Evolutionary conservation across 306 rosid genomes (phyloP).

Genomic region (Sophora flavescens): DNA sequence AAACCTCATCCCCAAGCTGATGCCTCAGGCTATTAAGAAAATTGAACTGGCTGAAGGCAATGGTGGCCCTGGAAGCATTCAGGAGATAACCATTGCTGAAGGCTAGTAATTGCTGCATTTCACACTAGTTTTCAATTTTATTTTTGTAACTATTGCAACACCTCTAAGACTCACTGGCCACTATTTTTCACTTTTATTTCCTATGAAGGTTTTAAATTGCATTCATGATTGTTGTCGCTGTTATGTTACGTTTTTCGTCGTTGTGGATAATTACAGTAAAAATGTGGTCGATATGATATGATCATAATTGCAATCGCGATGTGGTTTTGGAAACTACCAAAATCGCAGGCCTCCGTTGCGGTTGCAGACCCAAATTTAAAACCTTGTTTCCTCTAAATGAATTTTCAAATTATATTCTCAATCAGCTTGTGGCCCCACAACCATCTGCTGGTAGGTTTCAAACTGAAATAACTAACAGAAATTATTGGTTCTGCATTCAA

Average conservation of each 20-base stretch:
- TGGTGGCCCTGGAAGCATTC: constrained; percentile 77
- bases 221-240: too few species aligned
- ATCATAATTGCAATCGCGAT: too few species aligned
- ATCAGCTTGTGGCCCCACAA: background rate
- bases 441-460: too few species aligned
- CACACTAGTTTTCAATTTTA: background rate
- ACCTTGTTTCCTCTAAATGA: background rate
- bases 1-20: constrained; percentile 62
- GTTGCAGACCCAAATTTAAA: too few species aligned
- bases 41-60: constrained; percentile 65
- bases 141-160: background rate
- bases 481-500: constrained; percentile 5
- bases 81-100: constrained; percentile 59
- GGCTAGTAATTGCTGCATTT: constrained; percentile 48
- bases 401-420: background rate
- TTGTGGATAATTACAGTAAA: too few species aligned
- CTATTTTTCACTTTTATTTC: background rate
- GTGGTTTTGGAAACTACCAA: too few species aligned
- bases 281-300: too few species aligned
- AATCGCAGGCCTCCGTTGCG: too few species aligned
- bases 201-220: too few species aligned
- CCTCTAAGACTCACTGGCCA: background rate
- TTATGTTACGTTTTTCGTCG: too few species aligned
- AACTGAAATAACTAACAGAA: constrained; percentile 5
- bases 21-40: constrained; percentile 57